Evolutionary conservation across 2,329 filamentous ascomycete genomes (phyloP).

Genomic region (Sclerotinia minor): DNA sequence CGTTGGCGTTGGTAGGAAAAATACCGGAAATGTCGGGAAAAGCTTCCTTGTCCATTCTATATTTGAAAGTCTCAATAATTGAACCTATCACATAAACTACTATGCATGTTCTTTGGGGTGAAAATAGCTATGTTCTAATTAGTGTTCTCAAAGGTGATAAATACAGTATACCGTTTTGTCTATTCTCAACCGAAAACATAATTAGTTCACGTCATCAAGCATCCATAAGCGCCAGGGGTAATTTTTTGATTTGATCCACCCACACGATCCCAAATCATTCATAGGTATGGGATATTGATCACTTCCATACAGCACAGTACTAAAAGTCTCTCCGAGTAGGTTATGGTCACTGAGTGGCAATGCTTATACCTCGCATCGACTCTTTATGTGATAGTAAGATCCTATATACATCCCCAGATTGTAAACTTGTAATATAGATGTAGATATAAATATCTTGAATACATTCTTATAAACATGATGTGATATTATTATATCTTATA

Average conservation of each 20-base stretch:
- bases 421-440: too few relatives aligned
- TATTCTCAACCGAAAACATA: not conserved
- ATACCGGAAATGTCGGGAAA: conserved; percentile 24
- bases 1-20: conserved; percentile 43
- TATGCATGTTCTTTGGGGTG: not conserved
- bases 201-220: conserved; percentile 25
- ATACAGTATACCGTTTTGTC: not conserved
- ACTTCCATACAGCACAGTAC: not conserved
- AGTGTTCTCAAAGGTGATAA: not conserved
- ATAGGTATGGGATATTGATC: not conserved
- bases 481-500: too few relatives aligned
- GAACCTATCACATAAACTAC: conserved; percentile 21
- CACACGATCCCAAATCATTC: not conserved
- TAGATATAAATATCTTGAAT: too few relatives aligned
- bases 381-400: too few relatives aligned
- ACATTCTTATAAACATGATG: too few relatives aligned
- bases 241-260: conserved; percentile 24
- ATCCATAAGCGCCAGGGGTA: conserved; percentile 26
- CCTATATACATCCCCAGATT: too few relatives aligned
- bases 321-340: too few relatives aligned
- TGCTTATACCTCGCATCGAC: too few relatives aligned
- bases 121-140: not conserved
- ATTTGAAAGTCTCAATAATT: conserved; percentile 24
- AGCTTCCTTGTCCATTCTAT: conserved; percentile 24
- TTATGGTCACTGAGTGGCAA: too few relatives aligned